These are phyloP conservation scores for Fusarium nelsonii DNA, from an alignment of 2,329 filamentous ascomycete species.

Conservation along the genomic window DNA sequence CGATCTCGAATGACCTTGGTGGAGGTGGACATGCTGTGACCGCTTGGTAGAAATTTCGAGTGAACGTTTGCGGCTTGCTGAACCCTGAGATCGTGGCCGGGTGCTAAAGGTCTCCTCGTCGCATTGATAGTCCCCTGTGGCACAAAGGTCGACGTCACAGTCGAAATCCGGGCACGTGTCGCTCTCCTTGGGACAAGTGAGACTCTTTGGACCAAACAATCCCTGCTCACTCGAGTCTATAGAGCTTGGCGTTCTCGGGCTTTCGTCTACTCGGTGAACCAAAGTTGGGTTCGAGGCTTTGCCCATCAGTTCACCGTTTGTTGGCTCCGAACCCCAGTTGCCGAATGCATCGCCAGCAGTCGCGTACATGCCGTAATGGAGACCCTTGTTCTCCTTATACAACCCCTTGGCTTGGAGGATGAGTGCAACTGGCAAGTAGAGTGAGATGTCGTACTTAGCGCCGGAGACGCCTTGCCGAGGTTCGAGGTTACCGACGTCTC, in stretches of 20 bases:
- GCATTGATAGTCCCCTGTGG: slow-evolving; percentile 3
- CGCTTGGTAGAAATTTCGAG: slow-evolving; percentile 1
- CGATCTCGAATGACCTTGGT: background rate
- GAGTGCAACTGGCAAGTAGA: background rate
- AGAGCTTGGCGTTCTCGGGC: slow-evolving; percentile 1
- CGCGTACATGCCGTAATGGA: slow-evolving; percentile 1
- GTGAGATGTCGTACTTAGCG: background rate
- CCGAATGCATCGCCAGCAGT: background rate
- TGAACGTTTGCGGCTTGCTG: slow-evolving; percentile 4
- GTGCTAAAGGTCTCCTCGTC: background rate
- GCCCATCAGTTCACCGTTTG: slow-evolving; percentile 4
- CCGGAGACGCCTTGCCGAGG: background rate
- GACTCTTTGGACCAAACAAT: slow-evolving; percentile 1
- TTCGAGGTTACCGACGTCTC: background rate
- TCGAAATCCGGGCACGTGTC: slow-evolving; percentile 4
- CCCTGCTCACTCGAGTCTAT: background rate
- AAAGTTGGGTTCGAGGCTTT: background rate
- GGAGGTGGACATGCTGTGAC: slow-evolving; percentile 5
- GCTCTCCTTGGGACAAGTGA: slow-evolving; percentile 5
- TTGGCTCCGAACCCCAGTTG: slow-evolving; percentile 5
- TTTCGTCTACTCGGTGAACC: slow-evolving; percentile 5
- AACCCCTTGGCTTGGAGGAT: background rate
- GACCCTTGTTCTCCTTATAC: slow-evolving; percentile 1
- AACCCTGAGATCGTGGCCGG: slow-evolving; percentile 2
- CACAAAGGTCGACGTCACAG: slow-evolving; percentile 8